These are phyloP conservation scores for Liquidambar formosana DNA, from an alignment of 164 flowering plant species.

Conservation along the genomic window DNA sequence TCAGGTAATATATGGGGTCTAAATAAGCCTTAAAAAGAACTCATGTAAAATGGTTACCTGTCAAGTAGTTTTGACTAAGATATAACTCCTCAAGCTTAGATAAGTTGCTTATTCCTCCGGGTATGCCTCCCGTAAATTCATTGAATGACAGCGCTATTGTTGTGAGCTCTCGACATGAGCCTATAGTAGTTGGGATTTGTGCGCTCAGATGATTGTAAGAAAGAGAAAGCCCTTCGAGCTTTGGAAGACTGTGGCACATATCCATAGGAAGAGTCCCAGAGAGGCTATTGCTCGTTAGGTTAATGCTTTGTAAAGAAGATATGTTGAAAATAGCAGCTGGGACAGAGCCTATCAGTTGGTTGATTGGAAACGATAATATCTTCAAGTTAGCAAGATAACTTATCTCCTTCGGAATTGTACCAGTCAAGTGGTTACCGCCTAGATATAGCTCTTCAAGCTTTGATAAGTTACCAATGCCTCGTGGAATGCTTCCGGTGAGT, in stretches of 20 bases:
- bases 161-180: neutral
- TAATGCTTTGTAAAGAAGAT: neutral
- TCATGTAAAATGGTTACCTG: too few relatives aligned
- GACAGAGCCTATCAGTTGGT: constrained; percentile 8
- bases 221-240: neutral
- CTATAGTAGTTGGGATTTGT: neutral
- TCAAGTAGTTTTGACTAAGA: too few relatives aligned
- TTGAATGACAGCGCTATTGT: neutral
- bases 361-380: neutral
- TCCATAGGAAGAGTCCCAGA: constrained; percentile 4
- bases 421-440: neutral
- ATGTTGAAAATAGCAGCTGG: constrained; percentile 12
- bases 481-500: neutral
- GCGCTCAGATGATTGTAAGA: neutral
- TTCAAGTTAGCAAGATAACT: neutral
- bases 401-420: neutral
- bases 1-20: too few relatives aligned
- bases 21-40: too few relatives aligned
- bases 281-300: neutral
- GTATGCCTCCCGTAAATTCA: constrained; percentile 15
- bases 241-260: neutral
- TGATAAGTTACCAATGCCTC: neutral
- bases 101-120: constrained; percentile 15
- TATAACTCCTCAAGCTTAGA: constrained; percentile 1
- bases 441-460: neutral